phyloP scores from a whole-genome alignment of 2,329 filamentous ascomycete species.

The Penicillium sp. region DNA sequence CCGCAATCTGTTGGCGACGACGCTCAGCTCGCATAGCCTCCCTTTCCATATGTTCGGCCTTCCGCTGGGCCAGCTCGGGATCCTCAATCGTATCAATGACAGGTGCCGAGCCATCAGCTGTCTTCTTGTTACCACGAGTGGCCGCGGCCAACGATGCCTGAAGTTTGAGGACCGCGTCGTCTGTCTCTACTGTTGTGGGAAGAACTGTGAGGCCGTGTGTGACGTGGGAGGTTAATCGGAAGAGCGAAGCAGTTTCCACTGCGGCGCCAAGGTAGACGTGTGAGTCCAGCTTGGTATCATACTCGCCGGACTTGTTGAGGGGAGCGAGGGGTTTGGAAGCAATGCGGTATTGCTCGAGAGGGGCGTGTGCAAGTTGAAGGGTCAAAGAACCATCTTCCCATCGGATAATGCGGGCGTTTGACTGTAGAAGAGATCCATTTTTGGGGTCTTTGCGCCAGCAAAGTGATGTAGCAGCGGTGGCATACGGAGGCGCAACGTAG shows the following conservation, averaged over 20 bases:
- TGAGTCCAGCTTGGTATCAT: slow-evolving; percentile 58
- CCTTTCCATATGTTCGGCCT: slow-evolving; percentile 60
- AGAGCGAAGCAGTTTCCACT: slow-evolving; percentile 56
- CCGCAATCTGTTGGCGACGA: slow-evolving; percentile 56
- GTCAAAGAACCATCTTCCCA: slow-evolving; percentile 69
- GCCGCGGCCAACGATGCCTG: slow-evolving; percentile 61
- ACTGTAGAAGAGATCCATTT: slow-evolving; percentile 58
- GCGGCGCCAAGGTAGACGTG: slow-evolving; percentile 65
- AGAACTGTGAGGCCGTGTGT: slow-evolving; percentile 60
- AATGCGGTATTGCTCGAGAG: slow-evolving; percentile 61
- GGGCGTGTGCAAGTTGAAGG: slow-evolving; percentile 63
- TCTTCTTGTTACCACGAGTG: slow-evolving; percentile 52
- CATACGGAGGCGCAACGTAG: slow-evolving; percentile 63
- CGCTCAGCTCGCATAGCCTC: slow-evolving; percentile 57
- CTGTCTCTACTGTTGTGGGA: slow-evolving; percentile 56
- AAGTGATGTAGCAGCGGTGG: slow-evolving; percentile 63
- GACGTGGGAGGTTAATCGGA: slow-evolving; percentile 63
- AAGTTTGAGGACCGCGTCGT: slow-evolving; percentile 62
- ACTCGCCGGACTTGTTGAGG: slow-evolving; percentile 52
- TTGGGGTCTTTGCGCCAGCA: slow-evolving; percentile 67
- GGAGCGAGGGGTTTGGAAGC: slow-evolving; percentile 59
- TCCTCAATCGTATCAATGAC: slow-evolving; percentile 62
- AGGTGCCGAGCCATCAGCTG: slow-evolving; percentile 53
- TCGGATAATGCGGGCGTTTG: slow-evolving; percentile 64
- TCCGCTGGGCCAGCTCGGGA: slow-evolving; percentile 60